Conservation (phyloP, 352 stramenopile species). For the Phytophthora crassamura region DNA sequence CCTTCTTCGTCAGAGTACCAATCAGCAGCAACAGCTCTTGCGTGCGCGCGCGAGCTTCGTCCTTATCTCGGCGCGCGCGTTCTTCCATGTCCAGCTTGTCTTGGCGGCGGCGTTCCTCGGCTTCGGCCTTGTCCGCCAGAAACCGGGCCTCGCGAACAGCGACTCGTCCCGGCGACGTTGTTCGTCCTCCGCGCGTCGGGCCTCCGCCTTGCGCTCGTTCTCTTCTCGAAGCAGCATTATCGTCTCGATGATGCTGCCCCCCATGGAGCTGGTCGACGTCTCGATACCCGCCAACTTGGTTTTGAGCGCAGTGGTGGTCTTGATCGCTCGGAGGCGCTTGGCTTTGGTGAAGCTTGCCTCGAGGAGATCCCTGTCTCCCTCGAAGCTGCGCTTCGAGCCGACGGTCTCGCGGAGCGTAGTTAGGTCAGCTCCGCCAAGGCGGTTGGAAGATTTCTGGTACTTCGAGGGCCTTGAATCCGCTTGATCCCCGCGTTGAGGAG, state of each 20-base stretch:
- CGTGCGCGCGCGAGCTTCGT: neutral
- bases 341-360: constrained; percentile 4
- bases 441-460: neutral
- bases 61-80: constrained; percentile 11
- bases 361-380: neutral
- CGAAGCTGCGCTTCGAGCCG: neutral
- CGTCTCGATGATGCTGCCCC: neutral
- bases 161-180: constrained; percentile 1
- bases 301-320: neutral
- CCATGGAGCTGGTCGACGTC: neutral
- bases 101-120: constrained; percentile 9
- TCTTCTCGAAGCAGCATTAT: constrained; percentile 16
- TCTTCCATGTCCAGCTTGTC: constrained; percentile 10
- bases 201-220: constrained; percentile 8
- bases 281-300: neutral
- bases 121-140: neutral
- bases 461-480: neutral
- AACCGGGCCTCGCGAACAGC: neutral
- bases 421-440: neutral
- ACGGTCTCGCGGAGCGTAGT: neutral
- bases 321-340: neutral
- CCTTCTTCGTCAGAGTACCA: constrained; percentile 4
- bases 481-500: constrained; percentile 18
- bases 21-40: constrained; percentile 8
- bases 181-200: neutral